phyloP scores from a whole-genome alignment of 2,329 filamentous ascomycete genomes.

The Aspergillus pseudonomiae region DNA sequence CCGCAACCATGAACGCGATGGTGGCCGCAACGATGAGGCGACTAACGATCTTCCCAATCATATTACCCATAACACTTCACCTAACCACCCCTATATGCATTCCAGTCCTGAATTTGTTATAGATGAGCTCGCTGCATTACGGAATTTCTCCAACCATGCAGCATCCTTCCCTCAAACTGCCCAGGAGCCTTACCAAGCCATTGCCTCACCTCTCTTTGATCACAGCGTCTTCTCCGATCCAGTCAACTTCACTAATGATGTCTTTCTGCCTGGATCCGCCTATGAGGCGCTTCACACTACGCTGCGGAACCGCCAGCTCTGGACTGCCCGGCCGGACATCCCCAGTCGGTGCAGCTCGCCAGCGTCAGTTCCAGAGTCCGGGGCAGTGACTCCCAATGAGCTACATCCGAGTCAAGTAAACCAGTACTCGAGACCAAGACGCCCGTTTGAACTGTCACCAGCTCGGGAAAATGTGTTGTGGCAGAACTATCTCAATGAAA shows the following conservation, averaged over 20 bases:
- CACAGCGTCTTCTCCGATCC: constrained; percentile 30
- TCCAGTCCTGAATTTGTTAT: constrained; percentile 28
- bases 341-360: constrained; percentile 37
- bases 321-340: constrained; percentile 46
- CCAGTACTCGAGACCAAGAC: constrained; percentile 19
- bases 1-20: neutral
- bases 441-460: constrained; percentile 30
- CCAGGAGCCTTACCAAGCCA: constrained; percentile 20
- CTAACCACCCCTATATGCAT: constrained; percentile 24
- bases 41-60: neutral
- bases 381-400: constrained; percentile 17
- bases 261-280: constrained; percentile 52
- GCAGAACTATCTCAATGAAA: constrained; percentile 37
- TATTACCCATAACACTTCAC: neutral
- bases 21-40: neutral
- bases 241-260: constrained; percentile 47
- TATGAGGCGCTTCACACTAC: constrained; percentile 53
- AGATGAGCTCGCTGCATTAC: constrained; percentile 24
- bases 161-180: constrained; percentile 17
- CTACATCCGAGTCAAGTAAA: neutral
- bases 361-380: constrained; percentile 16
- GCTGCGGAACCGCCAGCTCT: constrained; percentile 50
- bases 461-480: constrained; percentile 35
- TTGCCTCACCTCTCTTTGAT: constrained; percentile 28
- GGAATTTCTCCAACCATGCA: constrained; percentile 14